Conservation (phyloP, 345 rosid genomes). For the Ceriops zippeliana region DNA sequence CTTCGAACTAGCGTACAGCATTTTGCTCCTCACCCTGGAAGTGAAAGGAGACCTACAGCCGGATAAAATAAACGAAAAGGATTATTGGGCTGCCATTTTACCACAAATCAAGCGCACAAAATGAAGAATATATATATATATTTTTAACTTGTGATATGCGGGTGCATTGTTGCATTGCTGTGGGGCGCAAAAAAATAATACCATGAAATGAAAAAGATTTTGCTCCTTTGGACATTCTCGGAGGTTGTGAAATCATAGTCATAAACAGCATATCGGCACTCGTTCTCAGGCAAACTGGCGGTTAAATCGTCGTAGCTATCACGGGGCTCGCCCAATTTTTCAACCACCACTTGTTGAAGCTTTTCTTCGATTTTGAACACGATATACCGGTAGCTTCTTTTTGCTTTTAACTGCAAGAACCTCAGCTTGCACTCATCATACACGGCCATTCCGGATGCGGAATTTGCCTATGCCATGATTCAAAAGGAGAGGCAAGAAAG, state of each 20-base stretch:
- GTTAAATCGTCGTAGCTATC: conserved; percentile 17
- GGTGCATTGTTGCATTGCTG: too few relatives aligned
- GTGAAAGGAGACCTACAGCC: conserved; percentile 21
- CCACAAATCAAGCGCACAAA: too few relatives aligned
- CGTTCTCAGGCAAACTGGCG: conserved; percentile 23
- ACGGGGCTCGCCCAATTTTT: conserved; percentile 15
- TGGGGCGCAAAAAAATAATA: neutral
- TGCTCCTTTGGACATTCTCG: conserved; percentile 27
- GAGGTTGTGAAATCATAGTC: conserved; percentile 30
- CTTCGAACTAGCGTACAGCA: conserved; percentile 31
- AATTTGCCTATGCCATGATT: conserved; percentile 11
- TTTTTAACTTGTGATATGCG: too few relatives aligned
- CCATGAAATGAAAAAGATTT: conserved; percentile 29
- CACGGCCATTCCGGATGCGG: conserved; percentile 28
- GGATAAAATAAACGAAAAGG: neutral
- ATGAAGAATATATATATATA: too few relatives aligned
- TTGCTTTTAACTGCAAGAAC: conserved; percentile 25
- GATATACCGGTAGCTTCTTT: conserved; percentile 26
- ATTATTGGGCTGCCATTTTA: too few relatives aligned
- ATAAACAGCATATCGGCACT: conserved; percentile 31
- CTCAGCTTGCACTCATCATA: conserved; percentile 26
- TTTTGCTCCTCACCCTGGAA: conserved; percentile 26
- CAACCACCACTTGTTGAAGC: conserved; percentile 21
- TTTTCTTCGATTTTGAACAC: conserved; percentile 27
- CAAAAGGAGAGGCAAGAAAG: too few relatives aligned